These are phyloP conservation scores for Wallacemonas collosoma DNA, from an alignment of 208 protist genomes.

Conservation along the genomic window DNA sequence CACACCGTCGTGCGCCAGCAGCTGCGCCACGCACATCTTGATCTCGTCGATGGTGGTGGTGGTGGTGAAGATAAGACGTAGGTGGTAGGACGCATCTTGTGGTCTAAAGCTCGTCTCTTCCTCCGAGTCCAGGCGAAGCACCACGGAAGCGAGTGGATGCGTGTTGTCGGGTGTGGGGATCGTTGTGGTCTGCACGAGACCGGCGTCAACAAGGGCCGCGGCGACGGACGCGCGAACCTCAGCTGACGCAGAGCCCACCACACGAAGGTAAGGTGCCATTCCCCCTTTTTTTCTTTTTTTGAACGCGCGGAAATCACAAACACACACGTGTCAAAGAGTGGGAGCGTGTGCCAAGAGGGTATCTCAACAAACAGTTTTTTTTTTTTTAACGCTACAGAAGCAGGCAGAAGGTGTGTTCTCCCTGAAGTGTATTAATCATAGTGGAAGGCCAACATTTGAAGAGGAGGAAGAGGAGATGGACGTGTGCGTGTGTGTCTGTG, in stretches of 20 bases:
- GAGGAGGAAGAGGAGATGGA: too few relatives aligned
- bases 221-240: slow-evolving; percentile 33
- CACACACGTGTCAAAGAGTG: too few relatives aligned
- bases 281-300: slow-evolving; percentile 10
- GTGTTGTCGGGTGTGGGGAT: slow-evolving; percentile 9
- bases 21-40: slow-evolving; percentile 22
- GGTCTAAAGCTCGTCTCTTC: slow-evolving; percentile 39
- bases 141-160: slow-evolving; percentile 18
- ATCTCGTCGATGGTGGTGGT: slow-evolving; percentile 51
- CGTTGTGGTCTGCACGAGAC: slow-evolving; percentile 9
- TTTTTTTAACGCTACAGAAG: too few relatives aligned
- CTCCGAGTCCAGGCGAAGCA: slow-evolving; percentile 49
- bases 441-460: too few relatives aligned
- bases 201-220: slow-evolving; percentile 26
- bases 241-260: slow-evolving; percentile 38
- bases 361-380: too few relatives aligned
- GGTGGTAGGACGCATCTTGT: slow-evolving; percentile 44
- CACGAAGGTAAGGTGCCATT: slow-evolving; percentile 28
- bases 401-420: too few relatives aligned
- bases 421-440: too few relatives aligned
- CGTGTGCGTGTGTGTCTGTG: too few relatives aligned
- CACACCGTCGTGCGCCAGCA: slow-evolving; percentile 15
- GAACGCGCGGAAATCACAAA: not conserved
- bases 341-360: too few relatives aligned
- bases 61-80: slow-evolving; percentile 53